Conservation (phyloP, 345 rosid species). For the Boechera retrofracta region DNA sequence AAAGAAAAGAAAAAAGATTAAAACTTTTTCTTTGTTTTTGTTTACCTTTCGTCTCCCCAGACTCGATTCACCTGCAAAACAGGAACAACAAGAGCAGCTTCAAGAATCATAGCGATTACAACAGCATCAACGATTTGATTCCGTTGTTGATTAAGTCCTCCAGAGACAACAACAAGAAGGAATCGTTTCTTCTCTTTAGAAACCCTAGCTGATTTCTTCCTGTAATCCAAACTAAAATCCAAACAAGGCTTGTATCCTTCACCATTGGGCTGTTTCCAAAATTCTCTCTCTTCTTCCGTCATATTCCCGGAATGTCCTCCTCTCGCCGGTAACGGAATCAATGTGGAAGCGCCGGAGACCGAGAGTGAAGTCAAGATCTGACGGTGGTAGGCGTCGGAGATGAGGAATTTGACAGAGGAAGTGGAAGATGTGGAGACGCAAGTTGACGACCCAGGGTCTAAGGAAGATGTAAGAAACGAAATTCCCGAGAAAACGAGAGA, state of each 20-base stretch:
- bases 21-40: neutral
- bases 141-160: constrained; percentile 76
- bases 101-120: constrained; percentile 72
- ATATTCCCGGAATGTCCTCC: constrained; percentile 47
- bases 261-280: constrained; percentile 71
- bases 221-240: constrained; percentile 60
- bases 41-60: constrained; percentile 79
- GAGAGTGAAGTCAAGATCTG: constrained; percentile 54
- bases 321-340: constrained; percentile 60
- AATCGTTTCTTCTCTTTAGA: constrained; percentile 65
- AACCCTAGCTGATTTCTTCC: constrained; percentile 53
- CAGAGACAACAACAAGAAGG: constrained; percentile 72
- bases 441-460: constrained; percentile 32
- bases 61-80: constrained; percentile 46
- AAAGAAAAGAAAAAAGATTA: neutral
- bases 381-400: constrained; percentile 39
- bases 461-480: constrained; percentile 47
- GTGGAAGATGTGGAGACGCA: constrained; percentile 54
- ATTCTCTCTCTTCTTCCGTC: constrained; percentile 63
- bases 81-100: neutral
- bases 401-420: constrained; percentile 43
- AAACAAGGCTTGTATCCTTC: constrained; percentile 71
- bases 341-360: constrained; percentile 31
- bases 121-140: constrained; percentile 81
- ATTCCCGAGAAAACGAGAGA: constrained; percentile 58